Base-by-base conservation (phyloP, 495 filamentous ascomycete species). In the Lasiosphaeris hirsuta region DNA sequence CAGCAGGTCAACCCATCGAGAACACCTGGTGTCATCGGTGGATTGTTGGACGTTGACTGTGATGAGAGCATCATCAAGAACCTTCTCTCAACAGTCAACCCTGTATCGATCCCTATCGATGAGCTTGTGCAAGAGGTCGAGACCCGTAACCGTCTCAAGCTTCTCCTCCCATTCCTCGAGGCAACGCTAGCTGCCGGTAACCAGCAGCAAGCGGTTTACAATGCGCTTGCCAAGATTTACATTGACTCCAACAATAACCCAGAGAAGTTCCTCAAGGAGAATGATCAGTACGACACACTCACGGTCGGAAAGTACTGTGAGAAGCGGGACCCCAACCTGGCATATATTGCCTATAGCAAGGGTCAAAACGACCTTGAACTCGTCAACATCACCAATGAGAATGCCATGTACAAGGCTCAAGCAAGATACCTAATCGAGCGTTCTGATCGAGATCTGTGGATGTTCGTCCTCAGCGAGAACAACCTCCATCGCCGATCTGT, bases 231-330 rank as follows among this genome's bases (percentile, higher is more conserved):
- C 7, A 99, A 99, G 87, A 97, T 99, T 60, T 99, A 99, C 77
- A 99, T 99, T 61, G 95, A 97, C 72, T 93, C 88, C 71, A 99
- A 99, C 80, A 97, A 96, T 75, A 91, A 96, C 69, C 95, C 95
- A 0, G 95, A 99, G 81, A 93, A 90, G 69, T 99, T 99, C 81
- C 79, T 99, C 45, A 96, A 91, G 78, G 94, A 97, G 75, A 99
- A 97, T 70, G 90, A 97, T 63, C 84, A 94, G 71, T 99, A 99
- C 65, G 95, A 99, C 72, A 86, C 95, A 3, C 75, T 97, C 40
- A 84, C 78, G 17, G 90, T 99, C 59, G 95, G 95, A 64, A 96
- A 97, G 73, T 99, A 99, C 79, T 99, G 95, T 70, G 94, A 96
- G 78, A 96, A 96, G 81, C 89, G 94, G 36, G 95, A 99, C 68